Percentiles rank a stretch among this genome's conserved stretches.
Conservation (phyloP, 805 yeast genomes). For the Candida broadrunensis region DNA sequence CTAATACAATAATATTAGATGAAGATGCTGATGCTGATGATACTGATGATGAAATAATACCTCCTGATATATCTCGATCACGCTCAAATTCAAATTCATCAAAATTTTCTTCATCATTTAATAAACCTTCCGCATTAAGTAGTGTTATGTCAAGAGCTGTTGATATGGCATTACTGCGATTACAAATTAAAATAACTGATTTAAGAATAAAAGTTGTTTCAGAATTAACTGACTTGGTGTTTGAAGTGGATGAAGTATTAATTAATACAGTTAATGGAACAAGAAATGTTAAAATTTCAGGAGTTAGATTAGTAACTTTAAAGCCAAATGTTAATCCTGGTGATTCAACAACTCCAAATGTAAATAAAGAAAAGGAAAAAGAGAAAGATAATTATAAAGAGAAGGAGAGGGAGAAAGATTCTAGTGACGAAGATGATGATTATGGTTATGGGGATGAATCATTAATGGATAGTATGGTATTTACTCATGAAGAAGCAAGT, state of each 20-base stretch:
- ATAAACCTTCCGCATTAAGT: conserved; percentile 41
- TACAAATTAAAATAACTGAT: conserved; percentile 49
- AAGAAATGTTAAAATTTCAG: conserved; percentile 38
- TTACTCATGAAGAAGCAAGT: conserved; percentile 66
- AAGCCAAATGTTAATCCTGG: conserved; percentile 39
- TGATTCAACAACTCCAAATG: conserved; percentile 5
- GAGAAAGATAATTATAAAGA: conserved; percentile 3
- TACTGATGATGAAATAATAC: not conserved
- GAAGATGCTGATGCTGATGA: conserved; percentile 16
- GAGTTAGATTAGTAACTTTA: conserved; percentile 37
- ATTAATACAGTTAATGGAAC: conserved; percentile 45
- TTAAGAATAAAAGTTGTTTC: conserved; percentile 48
- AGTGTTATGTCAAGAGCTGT: conserved; percentile 62
- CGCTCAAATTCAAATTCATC: conserved; percentile 5
- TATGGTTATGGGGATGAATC: conserved; percentile 39
- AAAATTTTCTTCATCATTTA: conserved; percentile 4
- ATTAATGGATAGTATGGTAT: conserved; percentile 57
- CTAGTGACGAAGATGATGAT: conserved; percentile 18
- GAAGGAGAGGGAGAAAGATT: conserved; percentile 7
- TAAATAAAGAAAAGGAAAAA: not conserved
- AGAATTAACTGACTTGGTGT: conserved; percentile 37
- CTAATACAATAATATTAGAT: conserved; percentile 51
- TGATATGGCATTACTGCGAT: conserved; percentile 62
- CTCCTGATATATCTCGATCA: not conserved
- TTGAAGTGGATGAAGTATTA: conserved; percentile 26